These are phyloP conservation scores for Kodamaea neixiangensis DNA, from an alignment of 805 yeast species.

Conservation along the genomic window DNA sequence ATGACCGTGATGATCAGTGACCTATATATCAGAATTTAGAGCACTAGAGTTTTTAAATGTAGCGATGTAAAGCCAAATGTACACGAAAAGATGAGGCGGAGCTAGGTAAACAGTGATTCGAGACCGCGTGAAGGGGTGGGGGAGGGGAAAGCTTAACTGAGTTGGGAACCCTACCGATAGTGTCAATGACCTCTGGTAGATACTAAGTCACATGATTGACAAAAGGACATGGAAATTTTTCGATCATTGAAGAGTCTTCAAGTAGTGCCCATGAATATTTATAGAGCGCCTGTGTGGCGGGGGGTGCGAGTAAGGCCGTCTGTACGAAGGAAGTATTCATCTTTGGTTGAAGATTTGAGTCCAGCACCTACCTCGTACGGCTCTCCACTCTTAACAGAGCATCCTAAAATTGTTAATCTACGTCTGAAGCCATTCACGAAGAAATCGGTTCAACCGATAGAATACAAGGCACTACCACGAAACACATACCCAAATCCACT, in stretches of 20 bases:
- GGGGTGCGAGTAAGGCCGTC: not conserved
- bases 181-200: not conserved
- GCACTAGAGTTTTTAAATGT: not conserved
- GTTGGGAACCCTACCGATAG: not conserved
- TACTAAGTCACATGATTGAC: not conserved
- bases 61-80: not conserved
- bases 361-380: not conserved
- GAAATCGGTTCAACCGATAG: not conserved
- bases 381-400: not conserved
- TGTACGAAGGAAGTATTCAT: constrained; percentile 1
- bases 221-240: not conserved
- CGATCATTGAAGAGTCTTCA: not conserved
- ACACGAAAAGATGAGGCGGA: not conserved
- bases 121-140: not conserved
- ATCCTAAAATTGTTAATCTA: constrained; percentile 9
- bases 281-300: constrained; percentile 6
- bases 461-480: constrained; percentile 16
- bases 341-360: not conserved
- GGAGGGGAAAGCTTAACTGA: not conserved
- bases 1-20: not conserved
- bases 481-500: constrained; percentile 38
- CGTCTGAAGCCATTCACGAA: constrained; percentile 19
- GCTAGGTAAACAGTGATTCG: not conserved
- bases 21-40: not conserved
- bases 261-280: not conserved